These are phyloP conservation scores for Hansenula sp. DNA, from an alignment of 1,139 yeast genomes.

Conservation along the genomic window DNA sequence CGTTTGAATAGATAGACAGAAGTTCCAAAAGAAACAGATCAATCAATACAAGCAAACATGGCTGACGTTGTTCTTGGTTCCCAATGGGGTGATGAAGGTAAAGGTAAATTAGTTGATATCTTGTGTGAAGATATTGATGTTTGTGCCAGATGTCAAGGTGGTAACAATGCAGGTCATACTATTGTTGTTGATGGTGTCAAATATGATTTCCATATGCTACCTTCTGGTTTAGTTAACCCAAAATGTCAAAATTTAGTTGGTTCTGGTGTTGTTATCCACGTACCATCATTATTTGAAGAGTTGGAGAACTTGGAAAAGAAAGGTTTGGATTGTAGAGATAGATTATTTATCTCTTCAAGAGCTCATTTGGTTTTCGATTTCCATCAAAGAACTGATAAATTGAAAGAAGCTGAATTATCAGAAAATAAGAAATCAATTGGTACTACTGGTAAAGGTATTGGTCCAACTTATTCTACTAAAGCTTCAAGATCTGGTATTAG, in stretches of 20 bases:
- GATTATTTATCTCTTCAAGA: slow-evolving; percentile 86
- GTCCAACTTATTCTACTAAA: slow-evolving; percentile 96
- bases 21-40: background rate
- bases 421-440: slow-evolving; percentile 89
- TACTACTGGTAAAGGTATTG: slow-evolving; percentile 98
- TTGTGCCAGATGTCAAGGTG: slow-evolving; percentile 98
- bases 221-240: slow-evolving; percentile 93
- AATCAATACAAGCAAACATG: slow-evolving; percentile 21
- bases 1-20: too few species aligned
- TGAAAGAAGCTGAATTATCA: slow-evolving; percentile 89
- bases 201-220: slow-evolving; percentile 98
- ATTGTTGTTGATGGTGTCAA: slow-evolving; percentile 85
- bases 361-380: slow-evolving; percentile 96
- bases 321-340: slow-evolving; percentile 73
- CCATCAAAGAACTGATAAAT: slow-evolving; percentile 94
- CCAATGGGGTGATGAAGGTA: slow-evolving; percentile 99
- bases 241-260: slow-evolving; percentile 88
- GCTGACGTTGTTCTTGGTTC: slow-evolving; percentile 84
- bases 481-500: slow-evolving; percentile 96
- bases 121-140: slow-evolving; percentile 92
- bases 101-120: slow-evolving; percentile 93
- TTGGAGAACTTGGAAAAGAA: slow-evolving; percentile 75
- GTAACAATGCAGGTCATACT: slow-evolving; percentile 98
- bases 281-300: slow-evolving; percentile 90
- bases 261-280: slow-evolving; percentile 93